A percentile compares a stretch with the other conserved stretches of the same genome.
Conservation (phyloP, 345 rosid genomes). For the Lenwebbia sp. region DNA sequence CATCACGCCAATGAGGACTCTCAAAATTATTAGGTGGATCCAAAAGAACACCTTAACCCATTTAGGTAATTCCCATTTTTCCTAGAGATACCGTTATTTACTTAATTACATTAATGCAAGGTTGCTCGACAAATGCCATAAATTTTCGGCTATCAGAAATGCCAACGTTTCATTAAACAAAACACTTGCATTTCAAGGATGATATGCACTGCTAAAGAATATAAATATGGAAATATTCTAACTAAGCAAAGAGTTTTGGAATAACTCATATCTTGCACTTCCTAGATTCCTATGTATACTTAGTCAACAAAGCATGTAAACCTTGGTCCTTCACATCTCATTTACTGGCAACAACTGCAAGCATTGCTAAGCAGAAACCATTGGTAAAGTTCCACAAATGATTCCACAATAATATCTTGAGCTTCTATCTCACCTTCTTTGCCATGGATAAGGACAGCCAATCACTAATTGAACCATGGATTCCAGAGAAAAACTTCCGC, state of each 20-base stretch:
- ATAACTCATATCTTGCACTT: background rate
- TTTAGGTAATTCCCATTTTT: background rate
- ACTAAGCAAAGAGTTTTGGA: background rate
- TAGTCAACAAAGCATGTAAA: background rate
- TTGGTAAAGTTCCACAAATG: background rate
- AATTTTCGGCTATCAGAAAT: background rate
- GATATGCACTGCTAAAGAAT: background rate
- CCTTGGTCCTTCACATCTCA: background rate
- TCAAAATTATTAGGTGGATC: background rate
- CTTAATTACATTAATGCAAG: background rate
- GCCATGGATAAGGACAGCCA: conserved; percentile 68
- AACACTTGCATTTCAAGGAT: background rate
- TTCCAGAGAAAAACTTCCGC: conserved; percentile 69
- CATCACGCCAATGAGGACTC: background rate
- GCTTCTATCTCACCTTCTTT: conserved; percentile 41
- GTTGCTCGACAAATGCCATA: background rate
- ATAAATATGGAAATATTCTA: background rate
- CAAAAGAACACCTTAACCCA: background rate
- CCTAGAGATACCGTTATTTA: background rate
- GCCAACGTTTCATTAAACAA: background rate
- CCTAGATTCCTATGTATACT: background rate
- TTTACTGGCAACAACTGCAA: background rate
- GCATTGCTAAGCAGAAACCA: background rate
- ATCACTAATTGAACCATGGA: conserved; percentile 54
- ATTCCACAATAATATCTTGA: background rate